phyloP scores from a whole-genome alignment of 306 rosid species.

The cucumber (Cucumis sativus) region Cucumber_9930_V3 NC_026660.2:26486501-26487000 shows the following conservation, averaged over 20 bases:
- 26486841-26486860: constrained; percentile 47
- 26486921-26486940: constrained; percentile 45
- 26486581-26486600: constrained; percentile 41
- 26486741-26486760: constrained; percentile 26
- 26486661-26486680: constrained; percentile 32
- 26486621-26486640: constrained; percentile 34
- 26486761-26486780: constrained; percentile 40
- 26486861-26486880: constrained; percentile 9
- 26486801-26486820: constrained; percentile 47
- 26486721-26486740: constrained; percentile 20
- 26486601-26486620: constrained; percentile 3
- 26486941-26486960: constrained; percentile 2
- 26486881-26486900: constrained; percentile 44
- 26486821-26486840: constrained; percentile 50
- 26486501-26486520: constrained; percentile 9
- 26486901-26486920: constrained; percentile 70
- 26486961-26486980: constrained; percentile 1
- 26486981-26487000: constrained; percentile 9
- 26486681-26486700: constrained; percentile 46
- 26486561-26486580: constrained; percentile 51
- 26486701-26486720: constrained; percentile 20
- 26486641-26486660: constrained; percentile 27
- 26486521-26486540: constrained; percentile 57
- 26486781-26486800: constrained; percentile 29
- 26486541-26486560: constrained; percentile 14